phyloP scores from a whole-genome alignment of 371 early-diverging fungal genomes.

The Syncephalastrum contaminatum region DNA sequence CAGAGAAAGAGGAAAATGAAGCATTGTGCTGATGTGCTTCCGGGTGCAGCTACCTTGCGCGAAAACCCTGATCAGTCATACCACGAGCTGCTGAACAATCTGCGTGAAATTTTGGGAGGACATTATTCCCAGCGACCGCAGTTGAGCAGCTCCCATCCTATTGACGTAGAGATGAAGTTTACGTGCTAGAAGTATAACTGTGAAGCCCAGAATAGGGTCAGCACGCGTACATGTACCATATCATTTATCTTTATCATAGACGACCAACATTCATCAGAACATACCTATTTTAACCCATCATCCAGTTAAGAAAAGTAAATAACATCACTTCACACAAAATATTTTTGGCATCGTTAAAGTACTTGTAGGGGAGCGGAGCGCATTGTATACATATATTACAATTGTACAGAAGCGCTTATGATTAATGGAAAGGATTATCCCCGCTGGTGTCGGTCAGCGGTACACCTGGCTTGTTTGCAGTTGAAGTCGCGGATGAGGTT shows the following conservation, averaged over 20 bases:
- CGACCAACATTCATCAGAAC: too few species aligned
- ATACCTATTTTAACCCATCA: too few species aligned
- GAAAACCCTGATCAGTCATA: slow-evolving; percentile 30
- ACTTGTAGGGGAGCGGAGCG: too few species aligned
- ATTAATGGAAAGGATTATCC: slow-evolving; percentile 5
- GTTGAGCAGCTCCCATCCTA: slow-evolving; percentile 27
- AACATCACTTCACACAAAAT: too few species aligned
- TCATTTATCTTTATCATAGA: too few species aligned
- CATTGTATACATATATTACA: too few species aligned
- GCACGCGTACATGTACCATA: too few species aligned
- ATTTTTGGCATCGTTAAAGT: too few species aligned
- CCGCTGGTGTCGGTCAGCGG: slow-evolving; percentile 33
- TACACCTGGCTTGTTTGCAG: slow-evolving; percentile 40
- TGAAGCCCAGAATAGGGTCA: too few species aligned
- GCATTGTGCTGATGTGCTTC: not conserved
- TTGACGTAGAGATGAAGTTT: slow-evolving; percentile 29
- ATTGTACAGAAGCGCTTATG: too few species aligned
- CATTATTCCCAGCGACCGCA: slow-evolving; percentile 33
- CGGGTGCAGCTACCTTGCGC: slow-evolving; percentile 14
- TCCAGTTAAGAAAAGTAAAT: too few species aligned
- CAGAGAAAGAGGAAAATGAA: not conserved
- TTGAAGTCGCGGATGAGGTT: slow-evolving; percentile 26
- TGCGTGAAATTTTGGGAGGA: slow-evolving; percentile 25
- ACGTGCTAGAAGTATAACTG: slow-evolving; percentile 14
- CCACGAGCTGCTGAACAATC: slow-evolving; percentile 22